Base-by-base conservation (phyloP, 371 early-diverging fungal genomes). In the Lichtheimia hyalospora region DNA sequence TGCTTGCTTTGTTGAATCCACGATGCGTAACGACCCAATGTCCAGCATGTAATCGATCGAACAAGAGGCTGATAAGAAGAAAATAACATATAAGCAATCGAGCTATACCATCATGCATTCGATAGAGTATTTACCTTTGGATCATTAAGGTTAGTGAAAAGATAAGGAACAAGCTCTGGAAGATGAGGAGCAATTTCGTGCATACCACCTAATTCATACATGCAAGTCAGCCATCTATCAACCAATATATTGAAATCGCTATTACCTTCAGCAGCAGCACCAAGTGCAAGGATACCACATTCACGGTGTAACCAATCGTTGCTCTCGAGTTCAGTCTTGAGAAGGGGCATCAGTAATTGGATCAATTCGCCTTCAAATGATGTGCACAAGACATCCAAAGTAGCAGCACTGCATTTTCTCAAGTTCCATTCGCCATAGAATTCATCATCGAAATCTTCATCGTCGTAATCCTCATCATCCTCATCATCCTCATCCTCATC, bases 21-120 rank as follows among this genome's bases (percentile, higher is more conserved):
- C 55, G 79, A 75, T 15, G 93, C 83, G 69, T 95, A 98, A 49
- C 98, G 88, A 48, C 96, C 92, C 51, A 96, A 81, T 27, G 97
- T 94, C 98, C 98, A 98, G 80, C 97, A 96, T 13, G 97, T 90
- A 68, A 98, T 98, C n/a, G 95, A 90, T 54, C 96, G 89, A 49
- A 97, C 92, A 55, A 96, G 82, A 7, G 95, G 91, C 89, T 90
- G 77, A 0, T 4, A 25, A 5, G 6, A 3, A 3, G 3, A 3
- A 2, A 8, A 1, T n/a, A n/a, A n/a, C n/a, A n/a, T n/a, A 8
- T 8, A 10, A 34, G 34, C 10, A 34, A 34, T 1, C 34, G 6
- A 34, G 8, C 10, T 8, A 8, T 10, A 6, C 10, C 34, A 34
- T 34, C 34, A 34, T 8, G 25, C 34, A 34, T 34, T 2, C 6